Evolutionary conservation across 306 rosid genomes (phyloP).

Genomic region (Medicago lupulina): DNA sequence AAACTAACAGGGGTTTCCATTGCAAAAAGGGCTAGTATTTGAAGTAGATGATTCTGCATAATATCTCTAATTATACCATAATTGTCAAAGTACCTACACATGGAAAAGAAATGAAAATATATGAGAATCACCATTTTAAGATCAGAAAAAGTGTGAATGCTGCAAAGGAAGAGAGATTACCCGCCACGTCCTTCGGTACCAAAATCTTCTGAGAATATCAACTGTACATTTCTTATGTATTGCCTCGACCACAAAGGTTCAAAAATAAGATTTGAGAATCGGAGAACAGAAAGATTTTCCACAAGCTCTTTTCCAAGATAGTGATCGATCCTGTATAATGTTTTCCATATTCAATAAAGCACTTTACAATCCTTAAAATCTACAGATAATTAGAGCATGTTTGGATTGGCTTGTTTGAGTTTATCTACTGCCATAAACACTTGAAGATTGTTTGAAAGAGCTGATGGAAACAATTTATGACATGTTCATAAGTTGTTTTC

Average conservation of each 20-base stretch:
- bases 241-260: constrained; percentile 97
- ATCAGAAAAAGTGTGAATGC: background rate
- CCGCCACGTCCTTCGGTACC: constrained; percentile 99
- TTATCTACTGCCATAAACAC: background rate
- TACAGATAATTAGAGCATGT: constrained; percentile 9
- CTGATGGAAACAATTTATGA: background rate
- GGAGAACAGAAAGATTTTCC: constrained; percentile 91
- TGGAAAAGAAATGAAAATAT: constrained; percentile 33
- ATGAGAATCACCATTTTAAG: constrained; percentile 29
- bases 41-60: constrained; percentile 96
- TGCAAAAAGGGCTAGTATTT: constrained; percentile 91
- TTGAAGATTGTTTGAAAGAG: background rate
- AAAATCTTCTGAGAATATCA: constrained; percentile 90
- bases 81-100: constrained; percentile 78
- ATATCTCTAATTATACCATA: constrained; percentile 93
- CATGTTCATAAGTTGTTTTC: background rate
- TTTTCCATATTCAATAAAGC: constrained; percentile 21
- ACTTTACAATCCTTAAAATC: constrained; percentile 25
- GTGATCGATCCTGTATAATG: constrained; percentile 79
- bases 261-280: constrained; percentile 90
- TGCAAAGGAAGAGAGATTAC: constrained; percentile 53
- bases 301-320: constrained; percentile 96
- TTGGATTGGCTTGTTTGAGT: background rate
- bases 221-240: constrained; percentile 87
- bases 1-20: constrained; percentile 98